phyloP scores from a whole-genome alignment of 2,329 filamentous ascomycete genomes.

The Ilyonectria mors-panacis region DNA sequence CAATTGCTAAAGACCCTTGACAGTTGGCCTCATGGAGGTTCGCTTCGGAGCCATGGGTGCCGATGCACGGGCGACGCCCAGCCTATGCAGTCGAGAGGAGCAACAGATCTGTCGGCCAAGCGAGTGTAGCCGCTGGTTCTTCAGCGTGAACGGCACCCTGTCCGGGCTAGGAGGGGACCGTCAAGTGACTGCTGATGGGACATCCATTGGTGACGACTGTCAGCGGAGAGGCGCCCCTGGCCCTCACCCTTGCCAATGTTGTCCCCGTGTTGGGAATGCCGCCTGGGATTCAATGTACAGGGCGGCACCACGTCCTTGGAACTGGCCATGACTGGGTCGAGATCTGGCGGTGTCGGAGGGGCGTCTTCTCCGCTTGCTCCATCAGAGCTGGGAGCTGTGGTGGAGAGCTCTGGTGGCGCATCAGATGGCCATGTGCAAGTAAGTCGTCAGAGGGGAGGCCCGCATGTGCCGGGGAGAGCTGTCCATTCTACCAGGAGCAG shows the following conservation, averaged over 20 bases:
- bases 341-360: conserved; percentile 35
- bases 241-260: background rate
- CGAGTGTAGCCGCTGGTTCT: conserved; percentile 8
- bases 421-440: conserved; percentile 14
- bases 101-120: conserved; percentile 6
- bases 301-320: conserved; percentile 30
- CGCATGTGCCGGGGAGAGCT: conserved; percentile 10
- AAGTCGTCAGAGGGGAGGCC: conserved; percentile 1
- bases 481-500: conserved; percentile 7
- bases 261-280: conserved; percentile 24
- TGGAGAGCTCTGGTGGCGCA: conserved; percentile 30
- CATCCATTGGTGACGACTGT: conserved; percentile 22
- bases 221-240: conserved; percentile 7
- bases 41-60: background rate
- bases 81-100: conserved; percentile 10
- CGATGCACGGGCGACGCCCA: conserved; percentile 14
- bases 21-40: background rate
- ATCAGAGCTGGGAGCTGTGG: conserved; percentile 32
- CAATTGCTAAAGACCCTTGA: background rate
- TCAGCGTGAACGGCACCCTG: background rate
- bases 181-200: conserved; percentile 28
- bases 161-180: conserved; percentile 24
- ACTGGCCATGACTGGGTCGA: conserved; percentile 28
- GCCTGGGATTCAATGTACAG: conserved; percentile 31
- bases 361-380: conserved; percentile 18